Base-by-base conservation (phyloP, 1,284 basidiomycete species). In the Rhodotorula sp. region DNA sequence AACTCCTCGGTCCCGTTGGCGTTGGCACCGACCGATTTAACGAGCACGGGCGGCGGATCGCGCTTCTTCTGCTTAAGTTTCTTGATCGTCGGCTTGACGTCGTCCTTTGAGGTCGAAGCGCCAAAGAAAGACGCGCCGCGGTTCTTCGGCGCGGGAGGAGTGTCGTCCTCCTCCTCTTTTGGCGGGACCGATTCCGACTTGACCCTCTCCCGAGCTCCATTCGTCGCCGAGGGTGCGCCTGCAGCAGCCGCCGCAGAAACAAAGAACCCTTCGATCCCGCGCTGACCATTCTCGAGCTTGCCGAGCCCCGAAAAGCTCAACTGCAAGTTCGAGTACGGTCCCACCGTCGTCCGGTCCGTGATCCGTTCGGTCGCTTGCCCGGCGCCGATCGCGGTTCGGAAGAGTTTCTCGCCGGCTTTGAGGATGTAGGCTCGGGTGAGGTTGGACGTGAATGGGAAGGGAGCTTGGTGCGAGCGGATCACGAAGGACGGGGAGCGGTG, bases 211-310 rank as follows among this genome's bases (percentile, higher is more conserved):
- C 29, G 26, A 18, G 8, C 59, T 31, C 15, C 10, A 31, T 49
- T 81, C 80, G 64, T 81, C 75, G 47, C 34, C 34, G 34, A 5
- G 34, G 34, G 34, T 34, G 5, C 34, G 5, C 34, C 34, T 5
- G 34, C 34, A 34, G 65, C 67, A 84, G 29, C 57, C 63, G 10
- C 77, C 77, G 82, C 81, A 75, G 43, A 80, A 68, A 46, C 78
- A 72, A 98, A 88, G 82, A 97, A 99, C 0, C 88, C 87, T 79
- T 94, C 91, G 64, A 98, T 96, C 31, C 87, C 90, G 73, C 86
- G 86, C 80, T 97, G 94, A 1, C 94, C 94, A 3, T 84, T 82
- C 80, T 96, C 93, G 54, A 89, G 84, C 23, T 85, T 84, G 73
- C 91, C 92, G 49, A 99, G 87, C 0, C 92, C 92, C 14, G 89